A percentile compares a stretch with the other conserved stretches of the same genome.
Evolutionary conservation across 768 basidiomycete species (phyloP).

Genomic region (Cytidiella melzeri): DNA sequence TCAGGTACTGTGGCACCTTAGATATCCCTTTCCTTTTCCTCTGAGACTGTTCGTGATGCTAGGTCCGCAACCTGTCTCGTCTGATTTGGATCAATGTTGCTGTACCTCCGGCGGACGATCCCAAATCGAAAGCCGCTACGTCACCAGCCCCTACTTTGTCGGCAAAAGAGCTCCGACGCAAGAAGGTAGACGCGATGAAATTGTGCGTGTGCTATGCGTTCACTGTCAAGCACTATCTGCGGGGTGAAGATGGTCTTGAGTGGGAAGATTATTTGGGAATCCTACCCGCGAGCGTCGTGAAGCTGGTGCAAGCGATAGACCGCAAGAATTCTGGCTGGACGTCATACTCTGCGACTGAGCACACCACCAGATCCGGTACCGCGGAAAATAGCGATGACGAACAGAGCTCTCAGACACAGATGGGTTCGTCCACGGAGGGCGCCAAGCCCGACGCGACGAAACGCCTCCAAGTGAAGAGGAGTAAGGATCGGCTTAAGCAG

Average conservation of each 20-base stretch:
- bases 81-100: conserved; percentile 75
- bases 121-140: conserved; percentile 48
- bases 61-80: conserved; percentile 70
- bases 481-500: conserved; percentile 45
- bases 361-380: conserved; percentile 11
- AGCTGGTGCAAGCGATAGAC: conserved; percentile 26
- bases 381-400: conserved; percentile 10
- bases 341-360: conserved; percentile 35
- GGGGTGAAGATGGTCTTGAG: conserved; percentile 73
- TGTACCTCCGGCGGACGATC: conserved; percentile 50
- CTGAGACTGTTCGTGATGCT: not conserved
- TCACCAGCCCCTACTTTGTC: conserved; percentile 32
- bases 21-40: not conserved
- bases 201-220: conserved; percentile 67
- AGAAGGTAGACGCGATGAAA: conserved; percentile 67
- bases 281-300: conserved; percentile 55
- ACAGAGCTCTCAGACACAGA: not conserved
- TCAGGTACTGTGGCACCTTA: conserved; percentile 38
- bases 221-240: conserved; percentile 75
- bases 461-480: conserved; percentile 64
- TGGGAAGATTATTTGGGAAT: conserved; percentile 63
- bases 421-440: not conserved
- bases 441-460: conserved; percentile 34
- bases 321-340: conserved; percentile 25
- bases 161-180: conserved; percentile 45